Base-by-base conservation (phyloP, 768 basidiomycete species). In the Tremella fuciformis region DNA sequence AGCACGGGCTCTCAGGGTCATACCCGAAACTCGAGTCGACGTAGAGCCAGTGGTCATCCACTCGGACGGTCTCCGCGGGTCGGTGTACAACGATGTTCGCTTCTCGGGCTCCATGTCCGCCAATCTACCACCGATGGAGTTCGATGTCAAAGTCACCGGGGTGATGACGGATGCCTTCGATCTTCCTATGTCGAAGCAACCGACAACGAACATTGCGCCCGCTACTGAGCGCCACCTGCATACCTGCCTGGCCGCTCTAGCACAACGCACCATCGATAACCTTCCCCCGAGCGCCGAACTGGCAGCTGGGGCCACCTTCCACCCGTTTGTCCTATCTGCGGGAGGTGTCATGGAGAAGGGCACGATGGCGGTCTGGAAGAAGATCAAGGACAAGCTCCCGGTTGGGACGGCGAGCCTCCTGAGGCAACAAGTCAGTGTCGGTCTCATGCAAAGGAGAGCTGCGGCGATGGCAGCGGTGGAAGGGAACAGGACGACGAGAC, bases 401-500 rank as follows among this genome's bases (percentile, higher is more conserved):
- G 13, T 22, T 22, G 47, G 47, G 11, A 11, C 21, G 13, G 13
- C 11, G 47, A 49, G 47, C 21, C 11, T 22, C 13, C 11, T 49
- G 47, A 49, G 13, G 13, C 47, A 49, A 21, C 11, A 11, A 22
- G 21, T 49, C 13, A 49, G 47, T 49, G 47, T 49, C 11, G 47
- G 47, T 13, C 21, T 49, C 11, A 21, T 22, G 11, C 13, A 49
- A 21, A 49, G 21, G 47, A 49, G 47, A 49, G 47, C 47, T 11
- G 47, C 47, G 47, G 47, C 47, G 47, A 11, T 49, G 47, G 47
- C 47, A 49, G 21, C 11, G 21, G 47, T 49, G 11, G 47, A 49
- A 22, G 47, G 47, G n/a, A n/a, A n/a, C n/a, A n/a, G n/a, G n/a
- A n/a, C n/a, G n/a, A n/a, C n/a, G n/a, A n/a, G n/a, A n/a, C n/a